These are phyloP conservation scores for Podospora appendiculata DNA, from an alignment of 495 filamentous ascomycete genomes.

Conservation along the genomic window DNA sequence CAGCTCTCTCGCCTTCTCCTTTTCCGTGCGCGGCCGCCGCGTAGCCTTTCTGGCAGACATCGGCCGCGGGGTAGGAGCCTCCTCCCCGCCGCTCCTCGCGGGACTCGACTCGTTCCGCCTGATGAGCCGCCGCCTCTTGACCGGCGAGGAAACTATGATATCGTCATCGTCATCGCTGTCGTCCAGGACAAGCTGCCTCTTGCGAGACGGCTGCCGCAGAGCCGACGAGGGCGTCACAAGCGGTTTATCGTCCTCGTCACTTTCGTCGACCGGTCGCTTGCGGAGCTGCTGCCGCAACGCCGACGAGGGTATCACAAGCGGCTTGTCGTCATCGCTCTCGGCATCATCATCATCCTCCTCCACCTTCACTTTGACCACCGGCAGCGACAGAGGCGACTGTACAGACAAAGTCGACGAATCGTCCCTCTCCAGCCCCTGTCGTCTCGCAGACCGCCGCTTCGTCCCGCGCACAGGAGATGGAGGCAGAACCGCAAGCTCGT, in stretches of 20 bases:
- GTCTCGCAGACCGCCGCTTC: no score
- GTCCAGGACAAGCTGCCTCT: background rate
- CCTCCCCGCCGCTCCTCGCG: background rate
- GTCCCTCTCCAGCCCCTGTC: no score
- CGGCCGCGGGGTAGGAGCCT: background rate
- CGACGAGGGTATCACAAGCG: background rate
- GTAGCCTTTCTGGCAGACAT: background rate
- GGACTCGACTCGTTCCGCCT: background rate
- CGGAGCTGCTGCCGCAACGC: background rate
- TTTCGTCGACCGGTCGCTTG: background rate
- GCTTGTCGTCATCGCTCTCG: background rate
- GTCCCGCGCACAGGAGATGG: no score
- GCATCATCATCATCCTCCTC: conserved; percentile 1
- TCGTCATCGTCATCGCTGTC: conserved; percentile 7
- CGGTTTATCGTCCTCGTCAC: conserved; percentile 10
- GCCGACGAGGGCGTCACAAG: conserved; percentile 5
- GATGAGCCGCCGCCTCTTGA: conserved; percentile 7
- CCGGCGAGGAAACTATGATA: background rate
- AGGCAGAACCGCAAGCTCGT: no score
- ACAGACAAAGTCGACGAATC: no score
- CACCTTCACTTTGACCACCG: background rate
- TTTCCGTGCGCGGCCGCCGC: conserved; percentile 13
- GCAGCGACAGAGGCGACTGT: no score
- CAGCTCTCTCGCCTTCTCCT: conserved; percentile 20
- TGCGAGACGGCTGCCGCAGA: background rate